Evolutionary conservation across 768 basidiomycete genomes (phyloP), one percentile per base, ranked within the genome.

Genomic region (Kwoniella heveanensis): DNA sequence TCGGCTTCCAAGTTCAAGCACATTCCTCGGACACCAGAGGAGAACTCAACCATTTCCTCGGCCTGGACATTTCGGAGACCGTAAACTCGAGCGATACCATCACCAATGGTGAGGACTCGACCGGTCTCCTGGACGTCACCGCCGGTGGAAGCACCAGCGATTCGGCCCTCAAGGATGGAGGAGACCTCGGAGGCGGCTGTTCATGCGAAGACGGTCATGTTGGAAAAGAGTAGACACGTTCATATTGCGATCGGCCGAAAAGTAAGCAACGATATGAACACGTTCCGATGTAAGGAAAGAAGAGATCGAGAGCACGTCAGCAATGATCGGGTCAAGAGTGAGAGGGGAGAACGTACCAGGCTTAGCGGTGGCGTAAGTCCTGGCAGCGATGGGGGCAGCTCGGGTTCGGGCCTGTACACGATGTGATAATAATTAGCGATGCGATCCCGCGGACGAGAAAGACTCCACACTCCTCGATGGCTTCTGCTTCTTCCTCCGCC

Each of bases 31-130:
- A 99, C 88, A 83, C 96, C 96, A 55, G 96, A 98, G 54, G 95
- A 92, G 87, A 99, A 99, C 87, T 99, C 96, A 87, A 99, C 96
- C 96, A 99, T 99, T 88, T 99, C 96, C 84, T 99, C 96, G 93
- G 82, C 77, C 85, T 98, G 96, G 78, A 99, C 96, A 81, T 99
- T 99, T 83, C 83, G 89, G 79, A 99, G 87, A 85, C 96, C 96
- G 80, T 94, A 97, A 77, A 99, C 94, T 87, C 96, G 94, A 67
- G 73, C 74, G 72, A 81, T 81, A 93, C 96, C 96, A 83, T 99
- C 96, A 91, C 94, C 93, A 77, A 96, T 93, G 82, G 92, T 99
- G 83, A 99, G 83, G 70, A 99, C 96, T 80, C 95, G 93, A 79
- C 96, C 96, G 65, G 96, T 98, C 84, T 99, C 96, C 84, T 97